Base-by-base conservation (phyloP, 331 rosid genomes). In the Malus hybrid region DNA sequence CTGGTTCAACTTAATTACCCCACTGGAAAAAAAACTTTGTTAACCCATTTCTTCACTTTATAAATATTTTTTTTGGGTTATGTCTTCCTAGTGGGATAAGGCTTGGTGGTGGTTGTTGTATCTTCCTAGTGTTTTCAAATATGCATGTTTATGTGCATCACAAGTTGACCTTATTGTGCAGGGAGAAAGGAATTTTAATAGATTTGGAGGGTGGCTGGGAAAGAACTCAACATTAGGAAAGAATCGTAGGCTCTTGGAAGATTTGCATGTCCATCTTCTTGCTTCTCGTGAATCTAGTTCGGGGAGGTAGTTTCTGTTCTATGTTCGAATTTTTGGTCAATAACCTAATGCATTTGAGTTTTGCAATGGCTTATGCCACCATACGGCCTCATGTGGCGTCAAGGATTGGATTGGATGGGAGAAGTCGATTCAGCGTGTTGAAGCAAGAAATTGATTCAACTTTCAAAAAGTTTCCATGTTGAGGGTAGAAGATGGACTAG, bases 121-220 rank as follows among this genome's bases (percentile, higher is more conserved):
- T 6, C 22, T 56, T 44, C 4, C 2, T 15, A 22, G 16, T 20
- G 11, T n/a, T 31, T 12, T 19, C 42, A 71, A 22, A 50, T 54
- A 55, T 31, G n/a, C n/a, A 18, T 39, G 19, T 59, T 57, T 34
- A 20, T 22, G 28, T 14, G 67, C 56, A 57, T 7, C 28, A 71
- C 71, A 60, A 61, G 68, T 80, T 64, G 73, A 27, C 68, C 50
- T 71, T 48, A 3, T 77, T 77, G 27, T 83, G 83, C 89, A 94
- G 97, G 93, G 92, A 74, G 97, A 94, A 78, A 80, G 93, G n/a
- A 92, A 90, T 82, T 94, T 83, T 75, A 94, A 89, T 71, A 90
- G 99, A 81, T 94, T 94, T 84, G 91, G 97, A 52, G 96, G 97
- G 24, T 95, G 99, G 99, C 81, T 95, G 44, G 97, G 99, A 72